Evolutionary conservation across 352 stramenopile genomes (phyloP).

Genomic region (Pythium brassicae): DNA sequence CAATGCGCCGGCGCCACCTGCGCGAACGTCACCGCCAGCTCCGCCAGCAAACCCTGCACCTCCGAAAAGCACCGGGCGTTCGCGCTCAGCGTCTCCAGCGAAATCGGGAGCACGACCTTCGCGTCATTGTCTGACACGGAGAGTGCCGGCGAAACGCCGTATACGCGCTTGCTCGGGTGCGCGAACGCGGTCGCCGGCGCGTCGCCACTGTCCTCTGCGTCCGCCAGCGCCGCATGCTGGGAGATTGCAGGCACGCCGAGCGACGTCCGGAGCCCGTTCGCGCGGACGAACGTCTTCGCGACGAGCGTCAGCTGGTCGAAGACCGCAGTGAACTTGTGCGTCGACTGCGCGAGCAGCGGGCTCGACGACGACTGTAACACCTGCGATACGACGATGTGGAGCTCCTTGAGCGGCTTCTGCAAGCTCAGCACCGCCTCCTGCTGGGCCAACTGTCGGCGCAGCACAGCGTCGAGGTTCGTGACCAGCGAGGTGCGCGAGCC

Average conservation of each 20-base stretch:
- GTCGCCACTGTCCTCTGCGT: constrained; percentile 39
- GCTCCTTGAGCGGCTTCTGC: constrained; percentile 50
- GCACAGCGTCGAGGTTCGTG: constrained; percentile 22
- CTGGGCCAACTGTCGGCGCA: constrained; percentile 58
- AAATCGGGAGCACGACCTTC: constrained; percentile 18
- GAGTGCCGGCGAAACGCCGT: constrained; percentile 57
- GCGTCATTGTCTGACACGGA: constrained; percentile 5
- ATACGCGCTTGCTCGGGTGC: constrained; percentile 45
- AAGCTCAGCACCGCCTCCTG: constrained; percentile 34
- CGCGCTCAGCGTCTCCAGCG: constrained; percentile 21
- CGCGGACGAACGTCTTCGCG: constrained; percentile 21
- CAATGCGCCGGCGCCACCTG: constrained; percentile 24
- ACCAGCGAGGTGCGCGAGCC: constrained; percentile 1
- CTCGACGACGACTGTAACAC: constrained; percentile 32
- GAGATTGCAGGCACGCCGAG: constrained; percentile 60
- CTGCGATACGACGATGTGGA: constrained; percentile 57
- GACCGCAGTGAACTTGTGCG: constrained; percentile 18
- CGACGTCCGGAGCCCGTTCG: constrained; percentile 22
- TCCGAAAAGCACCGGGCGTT: constrained; percentile 33
- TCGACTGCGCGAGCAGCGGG: constrained; percentile 5
- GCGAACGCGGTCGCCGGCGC: constrained; percentile 51
- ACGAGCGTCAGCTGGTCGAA: constrained; percentile 30
- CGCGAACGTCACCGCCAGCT: constrained; percentile 24
- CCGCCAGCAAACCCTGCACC: constrained; percentile 22
- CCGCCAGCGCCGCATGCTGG: constrained; percentile 37